phyloP scores from a whole-genome alignment of 441 rosid genomes.

The Bocquillonia castaneifolia region DNA sequence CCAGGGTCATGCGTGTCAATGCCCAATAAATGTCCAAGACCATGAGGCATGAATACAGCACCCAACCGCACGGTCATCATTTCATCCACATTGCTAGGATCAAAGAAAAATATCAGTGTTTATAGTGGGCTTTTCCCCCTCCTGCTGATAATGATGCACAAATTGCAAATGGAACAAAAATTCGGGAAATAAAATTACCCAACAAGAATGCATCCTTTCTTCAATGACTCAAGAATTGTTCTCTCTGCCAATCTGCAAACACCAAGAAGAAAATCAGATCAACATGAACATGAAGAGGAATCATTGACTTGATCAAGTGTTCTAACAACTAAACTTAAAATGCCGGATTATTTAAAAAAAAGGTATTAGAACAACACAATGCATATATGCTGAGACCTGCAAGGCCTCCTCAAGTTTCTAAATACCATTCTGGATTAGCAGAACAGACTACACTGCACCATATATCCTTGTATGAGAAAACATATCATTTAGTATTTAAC shows the following conservation, averaged over 20 bases:
- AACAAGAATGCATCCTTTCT: constrained; percentile 51
- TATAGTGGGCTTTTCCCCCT: constrained; percentile 13
- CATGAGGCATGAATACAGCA: constrained; percentile 74
- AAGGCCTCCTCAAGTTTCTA: background rate
- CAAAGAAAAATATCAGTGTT: constrained; percentile 16
- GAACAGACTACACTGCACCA: background rate
- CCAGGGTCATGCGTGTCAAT: constrained; percentile 96
- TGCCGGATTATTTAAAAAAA: background rate
- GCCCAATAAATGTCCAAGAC: constrained; percentile 71
- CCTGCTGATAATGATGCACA: constrained; percentile 17
- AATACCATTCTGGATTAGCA: background rate
- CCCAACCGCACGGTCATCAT: constrained; percentile 81
- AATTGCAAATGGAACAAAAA: constrained; percentile 15
- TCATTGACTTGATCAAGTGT: background rate
- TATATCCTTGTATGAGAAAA: background rate
- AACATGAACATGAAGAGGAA: constrained; percentile 6
- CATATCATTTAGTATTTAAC: background rate
- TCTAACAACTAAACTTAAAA: background rate
- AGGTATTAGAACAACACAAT: too few species aligned
- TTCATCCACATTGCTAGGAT: constrained; percentile 56
- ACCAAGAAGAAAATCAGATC: constrained; percentile 9
- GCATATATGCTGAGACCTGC: constrained; percentile 1
- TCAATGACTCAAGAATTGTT: constrained; percentile 67
- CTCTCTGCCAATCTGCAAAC: constrained; percentile 77
- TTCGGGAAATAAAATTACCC: constrained; percentile 49